phyloP scores from a whole-genome alignment of 345 rosid species.

The Eucalyptus virginea region DNA sequence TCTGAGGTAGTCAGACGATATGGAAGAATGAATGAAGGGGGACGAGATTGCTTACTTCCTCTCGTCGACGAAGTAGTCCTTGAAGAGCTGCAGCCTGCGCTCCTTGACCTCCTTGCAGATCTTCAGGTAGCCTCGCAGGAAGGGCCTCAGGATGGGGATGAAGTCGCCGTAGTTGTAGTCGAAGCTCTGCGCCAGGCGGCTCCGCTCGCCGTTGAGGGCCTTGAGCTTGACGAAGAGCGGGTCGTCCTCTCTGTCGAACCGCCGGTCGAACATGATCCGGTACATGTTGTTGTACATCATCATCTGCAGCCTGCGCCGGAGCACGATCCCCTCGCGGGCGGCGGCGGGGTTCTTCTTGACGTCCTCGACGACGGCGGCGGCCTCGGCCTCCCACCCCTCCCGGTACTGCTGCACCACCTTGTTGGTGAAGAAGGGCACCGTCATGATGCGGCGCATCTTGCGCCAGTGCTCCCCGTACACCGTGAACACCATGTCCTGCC shows the following conservation, averaged over 20 bases:
- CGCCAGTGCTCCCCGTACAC: constrained; percentile 99
- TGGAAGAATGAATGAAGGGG: no score
- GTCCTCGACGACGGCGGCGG: constrained; percentile 60
- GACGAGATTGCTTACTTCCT: constrained; percentile 46
- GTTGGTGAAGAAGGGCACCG: constrained; percentile 96
- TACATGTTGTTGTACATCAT: constrained; percentile 99
- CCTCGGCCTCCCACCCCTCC: constrained; percentile 69
- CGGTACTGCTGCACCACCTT: constrained; percentile 78
- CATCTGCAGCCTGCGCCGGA: constrained; percentile 68
- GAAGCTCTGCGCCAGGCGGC: constrained; percentile 91
- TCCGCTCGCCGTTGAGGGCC: constrained; percentile 95
- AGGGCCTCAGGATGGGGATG: constrained; percentile 88
- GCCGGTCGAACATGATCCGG: constrained; percentile 86
- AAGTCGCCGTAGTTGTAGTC: constrained; percentile 95
- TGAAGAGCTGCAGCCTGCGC: constrained; percentile 66
- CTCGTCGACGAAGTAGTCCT: constrained; percentile 87
- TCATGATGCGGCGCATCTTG: constrained; percentile 97
- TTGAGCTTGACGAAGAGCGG: constrained; percentile 62
- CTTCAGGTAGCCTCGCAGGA: constrained; percentile 89
- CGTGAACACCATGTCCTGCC: constrained; percentile 99
- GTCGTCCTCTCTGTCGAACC: constrained; percentile 86
- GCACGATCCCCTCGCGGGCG: constrained; percentile 58
- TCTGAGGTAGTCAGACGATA: background rate
- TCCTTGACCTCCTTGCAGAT: constrained; percentile 85
- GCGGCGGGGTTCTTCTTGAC: constrained; percentile 66